phyloP scores from a whole-genome alignment of 106 monocot species.

The Acorus gramineus region DNA sequence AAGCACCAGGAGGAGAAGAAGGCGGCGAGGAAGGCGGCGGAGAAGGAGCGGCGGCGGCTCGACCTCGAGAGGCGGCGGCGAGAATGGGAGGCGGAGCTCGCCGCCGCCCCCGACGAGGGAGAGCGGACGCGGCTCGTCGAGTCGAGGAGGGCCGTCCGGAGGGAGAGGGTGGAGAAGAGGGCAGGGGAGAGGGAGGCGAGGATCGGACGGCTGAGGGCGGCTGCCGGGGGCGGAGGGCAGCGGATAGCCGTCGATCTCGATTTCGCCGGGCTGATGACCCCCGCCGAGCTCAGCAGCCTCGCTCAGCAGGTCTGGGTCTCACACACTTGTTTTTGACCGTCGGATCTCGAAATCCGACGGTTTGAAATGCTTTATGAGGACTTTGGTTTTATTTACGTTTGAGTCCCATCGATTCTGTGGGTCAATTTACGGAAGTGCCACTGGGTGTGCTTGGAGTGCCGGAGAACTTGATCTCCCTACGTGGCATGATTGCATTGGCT shows the following conservation, averaged over 20 bases:
- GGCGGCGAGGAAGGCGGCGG: constrained; percentile 57
- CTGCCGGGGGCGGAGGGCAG: constrained; percentile 34
- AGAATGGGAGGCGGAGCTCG: constrained; percentile 76
- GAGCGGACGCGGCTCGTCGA: constrained; percentile 40
- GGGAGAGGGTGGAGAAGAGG: constrained; percentile 44
- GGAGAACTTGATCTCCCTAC: too few species aligned
- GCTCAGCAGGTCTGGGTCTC: constrained; percentile 56
- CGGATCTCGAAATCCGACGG: background rate
- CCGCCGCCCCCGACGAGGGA: constrained; percentile 41
- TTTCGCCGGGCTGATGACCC: constrained; percentile 56
- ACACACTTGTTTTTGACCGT: background rate
- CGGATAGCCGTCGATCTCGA: constrained; percentile 69
- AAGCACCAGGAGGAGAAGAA: constrained; percentile 46
- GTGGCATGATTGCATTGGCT: too few species aligned
- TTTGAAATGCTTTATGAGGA: background rate
- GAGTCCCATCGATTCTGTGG: too few species aligned
- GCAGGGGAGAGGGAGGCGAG: constrained; percentile 39
- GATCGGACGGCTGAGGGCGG: constrained; percentile 30
- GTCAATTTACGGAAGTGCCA: too few species aligned
- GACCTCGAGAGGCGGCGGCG: constrained; percentile 54
- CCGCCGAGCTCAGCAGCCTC: constrained; percentile 75
- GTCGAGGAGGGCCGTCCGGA: constrained; percentile 26
- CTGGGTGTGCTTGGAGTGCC: too few species aligned
- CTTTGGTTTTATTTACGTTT: background rate
- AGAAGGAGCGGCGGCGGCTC: constrained; percentile 59